A percentile compares a stretch with the other conserved stretches of the same genome.
Evolutionary conservation across 768 basidiomycete species (phyloP).

Genomic region (Lactifluus hygrophoroides): DNA sequence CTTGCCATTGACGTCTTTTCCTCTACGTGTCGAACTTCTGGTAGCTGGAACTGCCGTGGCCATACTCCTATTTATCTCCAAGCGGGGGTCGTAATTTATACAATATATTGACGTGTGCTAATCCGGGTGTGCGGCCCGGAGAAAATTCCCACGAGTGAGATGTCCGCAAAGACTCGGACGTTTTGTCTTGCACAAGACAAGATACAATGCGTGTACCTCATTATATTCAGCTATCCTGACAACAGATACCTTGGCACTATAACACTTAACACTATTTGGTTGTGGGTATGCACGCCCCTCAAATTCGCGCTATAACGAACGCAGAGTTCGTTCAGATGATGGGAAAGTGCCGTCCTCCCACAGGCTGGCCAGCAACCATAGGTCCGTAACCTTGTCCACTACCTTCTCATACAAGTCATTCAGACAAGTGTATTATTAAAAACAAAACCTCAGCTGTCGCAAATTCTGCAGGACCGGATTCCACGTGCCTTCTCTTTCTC

Average conservation of each 20-base stretch:
- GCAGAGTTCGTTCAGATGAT: slow-evolving; percentile 45
- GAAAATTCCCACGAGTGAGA: no score
- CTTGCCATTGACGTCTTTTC: no score
- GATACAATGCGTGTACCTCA: neutral
- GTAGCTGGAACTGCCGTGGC: no score
- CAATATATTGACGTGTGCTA: no score
- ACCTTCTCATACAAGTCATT: neutral
- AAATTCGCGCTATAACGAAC: slow-evolving; percentile 11
- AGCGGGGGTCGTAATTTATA: no score
- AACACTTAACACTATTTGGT: neutral
- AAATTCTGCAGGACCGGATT: slow-evolving; percentile 79
- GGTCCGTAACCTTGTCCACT: slow-evolving; percentile 27
- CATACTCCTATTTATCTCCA: no score
- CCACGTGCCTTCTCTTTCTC: slow-evolving; percentile 68
- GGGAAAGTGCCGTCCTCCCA: slow-evolving; percentile 37
- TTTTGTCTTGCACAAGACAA: no score
- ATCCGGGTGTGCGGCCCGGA: no score
- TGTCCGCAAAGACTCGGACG: no score
- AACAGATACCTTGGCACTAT: neutral
- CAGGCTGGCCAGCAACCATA: slow-evolving; percentile 41
- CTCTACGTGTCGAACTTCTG: no score
- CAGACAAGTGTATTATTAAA: neutral
- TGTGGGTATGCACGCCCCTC: neutral
- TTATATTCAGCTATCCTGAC: neutral
- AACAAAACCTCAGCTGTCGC: slow-evolving; percentile 55